Evolutionary conservation across 2,329 filamentous ascomycete genomes (phyloP), one percentile per base, ranked within the genome.

Genomic region (Aspergillus sp.): DNA sequence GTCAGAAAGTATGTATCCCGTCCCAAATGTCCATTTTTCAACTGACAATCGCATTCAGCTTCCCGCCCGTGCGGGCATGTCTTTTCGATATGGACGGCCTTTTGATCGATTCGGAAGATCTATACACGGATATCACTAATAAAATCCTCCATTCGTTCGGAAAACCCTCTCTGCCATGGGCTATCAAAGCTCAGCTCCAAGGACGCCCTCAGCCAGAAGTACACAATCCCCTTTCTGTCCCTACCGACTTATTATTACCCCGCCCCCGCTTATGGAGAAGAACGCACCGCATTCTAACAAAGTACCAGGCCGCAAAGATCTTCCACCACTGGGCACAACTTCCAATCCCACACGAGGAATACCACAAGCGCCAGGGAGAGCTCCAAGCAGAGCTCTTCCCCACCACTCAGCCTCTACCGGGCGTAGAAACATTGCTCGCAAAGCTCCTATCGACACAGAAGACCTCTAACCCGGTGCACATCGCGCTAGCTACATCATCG

Each of bases 71-170:
- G 58, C 85, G 92, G 66, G 95, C 93, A 66, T 97, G 93, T 76
- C 87, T 99, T 64, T 98, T 99, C 75, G 95, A 99, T 80, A 97
- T 98, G 93, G 95, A 99, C 76, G 95, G 95, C 60, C 88, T 99
- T 37, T 85, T 99, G 19, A 90, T 99, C 71, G 88, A 98, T 76
- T 92, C 90, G 35, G 95, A 98, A 80, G 95, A 98, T 70, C 80
- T 86, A 58, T 98, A 98, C 80, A 95, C 91, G 0, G 73, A 84
- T 24, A 89, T 90, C 75, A 89, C 92, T 60, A 97, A 99, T 77
- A 80, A 86, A 23, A 84, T 98, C 39, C 87, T 99, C 40, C 80
- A 82, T 56, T 86, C 89, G 70, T 91, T 95, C 75, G 84, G 82
- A 68, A 86, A 86, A 50, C 89, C 90, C 1, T 73, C 79, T 14